Evolutionary conservation across 208 protist species (phyloP), one percentile per base, ranked within the genome.

Genomic region (Acanthamoeba culbertsoni): DNA sequence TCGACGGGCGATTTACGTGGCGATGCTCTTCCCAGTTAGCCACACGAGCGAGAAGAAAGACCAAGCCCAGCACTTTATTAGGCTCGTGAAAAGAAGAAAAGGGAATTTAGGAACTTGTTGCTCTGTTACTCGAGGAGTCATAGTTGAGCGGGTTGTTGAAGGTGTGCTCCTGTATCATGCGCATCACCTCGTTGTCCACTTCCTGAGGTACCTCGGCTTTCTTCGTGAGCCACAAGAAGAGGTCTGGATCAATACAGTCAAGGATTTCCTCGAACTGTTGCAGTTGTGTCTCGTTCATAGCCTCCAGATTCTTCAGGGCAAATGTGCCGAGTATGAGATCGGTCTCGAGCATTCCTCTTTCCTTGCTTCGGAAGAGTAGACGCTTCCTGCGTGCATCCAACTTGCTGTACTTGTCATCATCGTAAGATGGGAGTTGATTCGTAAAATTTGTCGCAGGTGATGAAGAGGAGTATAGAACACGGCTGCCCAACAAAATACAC

Each of bases 331-430:
- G 89, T 43, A 95, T 77, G 51, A 95, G 73, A 93, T 95, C 94
- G 31, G 91, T 95, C 43, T 95, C 94, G n/a, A 94, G 77, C 94
- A 95, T 95, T 91, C 94, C 94, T 51, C 94, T 82, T 57, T 94
- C 91, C 79, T 94, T 94, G 42, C 89, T 93, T 59, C 93, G 88
- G 77, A 92, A 95, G 48, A 95, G 45, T 23, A 95, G 63, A 33
- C 65, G 77, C 43, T 95, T 95, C 57, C 93, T 62, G 33, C 92
- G 51, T 46, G 71, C 82, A n/a, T 94, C 93, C 33, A 89, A 46
- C 45, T 43, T 7, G 77, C 46, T 63, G 77, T 53, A 53, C 43
- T 53, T 62, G 5, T 20, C 77, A 43, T 86, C 77, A 16, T 63
- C 77, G 46, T 86, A 53, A 14, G 77, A 46, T 0, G 77, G 77